Conservation (phyloP, 208 protist species). For the Novymonas esmeraldas region DNA sequence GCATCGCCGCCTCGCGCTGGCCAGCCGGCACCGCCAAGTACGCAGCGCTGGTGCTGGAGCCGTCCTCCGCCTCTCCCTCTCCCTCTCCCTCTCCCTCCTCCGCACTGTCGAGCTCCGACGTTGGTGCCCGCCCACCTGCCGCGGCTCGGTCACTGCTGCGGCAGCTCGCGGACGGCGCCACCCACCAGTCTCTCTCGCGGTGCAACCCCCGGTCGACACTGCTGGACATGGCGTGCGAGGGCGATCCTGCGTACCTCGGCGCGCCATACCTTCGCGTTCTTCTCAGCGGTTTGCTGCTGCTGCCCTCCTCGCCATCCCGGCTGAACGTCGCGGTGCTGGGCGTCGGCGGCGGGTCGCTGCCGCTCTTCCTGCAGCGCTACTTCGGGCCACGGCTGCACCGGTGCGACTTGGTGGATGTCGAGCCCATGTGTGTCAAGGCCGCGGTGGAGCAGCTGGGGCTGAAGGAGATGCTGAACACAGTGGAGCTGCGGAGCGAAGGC, state of each 20-base stretch:
- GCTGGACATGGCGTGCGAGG: slow-evolving; percentile 59
- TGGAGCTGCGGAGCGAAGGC: slow-evolving; percentile 17
- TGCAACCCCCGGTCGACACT: slow-evolving; percentile 59
- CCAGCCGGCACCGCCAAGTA: slow-evolving; percentile 72
- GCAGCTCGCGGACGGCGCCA: slow-evolving; percentile 57
- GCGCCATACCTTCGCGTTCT: slow-evolving; percentile 86
- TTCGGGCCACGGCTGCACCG: slow-evolving; percentile 50
- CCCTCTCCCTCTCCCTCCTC: no score
- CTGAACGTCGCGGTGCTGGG: slow-evolving; percentile 78
- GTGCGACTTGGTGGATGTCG: slow-evolving; percentile 83
- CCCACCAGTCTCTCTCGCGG: slow-evolving; percentile 80
- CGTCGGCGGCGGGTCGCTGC: slow-evolving; percentile 78
- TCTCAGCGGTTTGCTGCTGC: slow-evolving; percentile 66
- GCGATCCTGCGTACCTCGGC: slow-evolving; percentile 63
- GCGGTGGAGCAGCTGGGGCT: slow-evolving; percentile 80
- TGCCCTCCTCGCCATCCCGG: slow-evolving; percentile 47
- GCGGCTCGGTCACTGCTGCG: slow-evolving; percentile 37
- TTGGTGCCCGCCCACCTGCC: neutral
- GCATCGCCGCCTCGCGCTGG: slow-evolving; percentile 46
- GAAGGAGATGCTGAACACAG: slow-evolving; percentile 45
- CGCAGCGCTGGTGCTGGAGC: slow-evolving; percentile 67
- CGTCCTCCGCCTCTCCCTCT: slow-evolving; percentile 24
- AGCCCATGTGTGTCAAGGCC: slow-evolving; percentile 71
- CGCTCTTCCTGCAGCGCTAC: slow-evolving; percentile 76
- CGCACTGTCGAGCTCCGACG: neutral